Evolutionary conservation across 768 basidiomycete genomes (phyloP).

Genomic region (Boletus vinaceobasis): DNA sequence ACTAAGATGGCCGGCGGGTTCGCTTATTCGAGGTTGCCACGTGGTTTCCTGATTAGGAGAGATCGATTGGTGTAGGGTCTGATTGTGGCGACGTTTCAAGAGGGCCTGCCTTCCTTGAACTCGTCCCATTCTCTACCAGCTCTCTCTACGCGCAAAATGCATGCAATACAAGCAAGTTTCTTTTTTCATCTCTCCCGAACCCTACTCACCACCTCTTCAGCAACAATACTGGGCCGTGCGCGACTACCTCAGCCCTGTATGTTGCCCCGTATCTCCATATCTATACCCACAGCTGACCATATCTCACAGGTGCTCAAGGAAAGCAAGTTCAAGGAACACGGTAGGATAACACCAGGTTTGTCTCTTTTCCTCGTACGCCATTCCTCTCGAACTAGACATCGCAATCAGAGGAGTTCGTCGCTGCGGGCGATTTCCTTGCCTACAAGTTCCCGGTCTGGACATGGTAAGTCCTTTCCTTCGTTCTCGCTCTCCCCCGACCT

Average conservation of each 20-base stretch:
- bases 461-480: constrained; percentile 55
- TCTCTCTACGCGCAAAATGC: constrained; percentile 32
- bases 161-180: constrained; percentile 43
- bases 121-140: constrained; percentile 10
- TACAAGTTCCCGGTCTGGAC: constrained; percentile 99
- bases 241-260: constrained; percentile 88
- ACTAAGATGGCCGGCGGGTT: no score
- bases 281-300: constrained; percentile 25
- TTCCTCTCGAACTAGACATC: constrained; percentile 10
- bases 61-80: constrained; percentile 32
- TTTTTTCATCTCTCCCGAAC: neutral
- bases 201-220: constrained; percentile 36
- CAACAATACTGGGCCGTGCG: constrained; percentile 92
- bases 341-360: constrained; percentile 89
- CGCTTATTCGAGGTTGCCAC: constrained; percentile 13
- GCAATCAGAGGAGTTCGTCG: constrained; percentile 88
- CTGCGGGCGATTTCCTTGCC: constrained; percentile 92
- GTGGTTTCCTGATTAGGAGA: constrained; percentile 30
- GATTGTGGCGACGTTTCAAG: constrained; percentile 27
- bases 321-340: constrained; percentile 99
- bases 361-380: constrained; percentile 2
- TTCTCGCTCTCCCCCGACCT: neutral
- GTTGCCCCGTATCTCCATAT: constrained; percentile 29
- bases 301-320: constrained; percentile 81
- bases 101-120: constrained; percentile 15